Evolutionary conservation across 177 flowering plant genomes (phyloP), one percentile per base, ranked within the genome.

Genomic region (Vitis hybrid): DNA sequence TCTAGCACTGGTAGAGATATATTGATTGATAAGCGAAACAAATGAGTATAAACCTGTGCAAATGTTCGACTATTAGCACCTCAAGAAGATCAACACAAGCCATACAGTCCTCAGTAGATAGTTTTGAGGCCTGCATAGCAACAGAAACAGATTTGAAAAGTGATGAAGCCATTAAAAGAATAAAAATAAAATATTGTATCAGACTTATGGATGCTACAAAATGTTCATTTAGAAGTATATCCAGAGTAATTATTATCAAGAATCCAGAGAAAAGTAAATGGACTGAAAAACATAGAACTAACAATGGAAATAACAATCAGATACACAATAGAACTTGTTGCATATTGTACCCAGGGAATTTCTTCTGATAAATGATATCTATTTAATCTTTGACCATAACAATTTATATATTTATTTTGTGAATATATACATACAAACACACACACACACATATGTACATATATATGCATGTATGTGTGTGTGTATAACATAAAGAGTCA

Each of bases 1-100:
- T 11, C n/a, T n/a, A 3, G 30, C 30, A 51, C 5, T 13, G 11
- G 51, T 21, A n/a, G 9, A 2, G 11, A 49, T 15, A 62, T 35
- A 11, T 41, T 30, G 12, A 63, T 9, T 49, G 12, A 64, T 11
- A 64, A 50, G 61, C 59, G 7, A 55, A 58, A 54, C 48, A 17
- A 21, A 2, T 11, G 54, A 67, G 62, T 60, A 17, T 53, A 46
- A 58, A 96, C 99, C 97, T 85, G 71, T 70, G 79, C n/a, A 82
- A 73, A 83, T 92, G 91, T 68, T 87, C 95, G 69, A 87, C 87
- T 63, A 96, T 76, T 52, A 96, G 79, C 76, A 83, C 89, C 80
- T 91, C 96, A 69, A 96, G 85, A 75, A 93, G 93, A 72, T 91
- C 95, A 66, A 88, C 69, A 70, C 97, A 91, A 62, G 87, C 84